Evolutionary conservation across 441 rosid species (phyloP), one percentile per base, ranked within the genome.

Genomic region (Pelargonium fulgidum): DNA sequence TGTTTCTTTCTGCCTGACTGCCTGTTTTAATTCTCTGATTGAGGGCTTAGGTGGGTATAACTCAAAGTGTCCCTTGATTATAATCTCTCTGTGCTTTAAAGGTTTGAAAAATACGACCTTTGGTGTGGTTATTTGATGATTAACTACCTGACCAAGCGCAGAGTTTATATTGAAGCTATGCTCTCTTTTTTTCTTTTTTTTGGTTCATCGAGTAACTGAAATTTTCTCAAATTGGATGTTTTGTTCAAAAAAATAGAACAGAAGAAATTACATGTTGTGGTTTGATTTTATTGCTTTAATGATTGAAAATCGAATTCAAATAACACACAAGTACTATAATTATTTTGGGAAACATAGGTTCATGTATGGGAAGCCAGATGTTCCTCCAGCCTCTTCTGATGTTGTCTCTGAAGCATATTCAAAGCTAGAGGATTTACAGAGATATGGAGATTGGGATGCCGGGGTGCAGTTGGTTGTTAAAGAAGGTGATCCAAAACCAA

Each of bases 361-460:
- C 68, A 77, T 87, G 62, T 89, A 89, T 70, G 98, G 97, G 75
- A 93, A 87, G 80, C 98, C 98, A 61, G 87, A 85, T 84, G 96
- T 90, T 76, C 97, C 97, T 2, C 85, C 80, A 82, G 87, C 97
- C 65, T 83, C 93, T 33, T 87, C 65, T 42, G 96, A 89, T 69
- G 77, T 86, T 75, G 69, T 84, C 42, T 77, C 90, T 59, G 85
- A 84, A 84, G 96, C 66, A 56, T 44, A 81, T 59, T 78, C 85
- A 0, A 86, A 83, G 82, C 86, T 92, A 68, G 84, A 76, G 61
- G 81, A 80, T 69, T 80, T 92, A 59, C 89, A 89, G 62, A 77
- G 78, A 52, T 80, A 77, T 24, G 77, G 64, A 62, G 77, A 87
- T 72, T 93, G 98, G 98, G 90, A 90, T 74, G 90, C 82, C 73